Percentiles rank a stretch among this genome's conserved stretches.
Conservation (phyloP, 2,329 filamentous ascomycete genomes). For the Epichloe brachyelytri region DNA sequence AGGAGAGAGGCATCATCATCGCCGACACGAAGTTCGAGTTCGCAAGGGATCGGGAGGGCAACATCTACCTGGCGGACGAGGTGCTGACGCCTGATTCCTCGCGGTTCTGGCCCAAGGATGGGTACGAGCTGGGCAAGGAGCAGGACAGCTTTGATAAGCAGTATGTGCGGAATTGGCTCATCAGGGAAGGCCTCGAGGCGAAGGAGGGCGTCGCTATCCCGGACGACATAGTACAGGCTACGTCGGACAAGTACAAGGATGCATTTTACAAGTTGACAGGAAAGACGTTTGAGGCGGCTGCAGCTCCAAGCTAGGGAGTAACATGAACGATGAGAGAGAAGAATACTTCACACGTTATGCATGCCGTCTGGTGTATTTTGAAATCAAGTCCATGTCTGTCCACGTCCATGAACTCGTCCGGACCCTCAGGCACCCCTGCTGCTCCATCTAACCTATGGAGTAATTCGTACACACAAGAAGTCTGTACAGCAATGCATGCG, state of each 20-base stretch:
- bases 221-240: slow-evolving; percentile 31
- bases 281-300: slow-evolving; percentile 25
- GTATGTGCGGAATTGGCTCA: slow-evolving; percentile 72
- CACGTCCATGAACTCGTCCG: too few relatives aligned
- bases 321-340: not conserved
- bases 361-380: not conserved
- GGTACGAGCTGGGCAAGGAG: slow-evolving; percentile 49
- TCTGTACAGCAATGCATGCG: too few relatives aligned
- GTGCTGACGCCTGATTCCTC: slow-evolving; percentile 75
- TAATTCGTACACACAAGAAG: too few relatives aligned
- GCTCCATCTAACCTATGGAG: too few relatives aligned
- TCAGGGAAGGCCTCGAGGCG: slow-evolving; percentile 44
- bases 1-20: slow-evolving; percentile 24
- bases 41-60: slow-evolving; percentile 33
- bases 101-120: slow-evolving; percentile 71
- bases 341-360: not conserved
- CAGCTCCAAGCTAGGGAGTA: not conserved
- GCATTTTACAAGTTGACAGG: slow-evolving; percentile 44
- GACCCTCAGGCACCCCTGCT: too few relatives aligned
- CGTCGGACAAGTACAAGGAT: slow-evolving; percentile 10
- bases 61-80: slow-evolving; percentile 51
- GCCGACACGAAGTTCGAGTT: slow-evolving; percentile 40
- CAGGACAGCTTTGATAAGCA: slow-evolving; percentile 89
- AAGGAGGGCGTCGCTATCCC: slow-evolving; percentile 45
- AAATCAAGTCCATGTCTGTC: too few relatives aligned